Conservation (phyloP, 306 rosid species). For the Pyrus communis region DNA sequence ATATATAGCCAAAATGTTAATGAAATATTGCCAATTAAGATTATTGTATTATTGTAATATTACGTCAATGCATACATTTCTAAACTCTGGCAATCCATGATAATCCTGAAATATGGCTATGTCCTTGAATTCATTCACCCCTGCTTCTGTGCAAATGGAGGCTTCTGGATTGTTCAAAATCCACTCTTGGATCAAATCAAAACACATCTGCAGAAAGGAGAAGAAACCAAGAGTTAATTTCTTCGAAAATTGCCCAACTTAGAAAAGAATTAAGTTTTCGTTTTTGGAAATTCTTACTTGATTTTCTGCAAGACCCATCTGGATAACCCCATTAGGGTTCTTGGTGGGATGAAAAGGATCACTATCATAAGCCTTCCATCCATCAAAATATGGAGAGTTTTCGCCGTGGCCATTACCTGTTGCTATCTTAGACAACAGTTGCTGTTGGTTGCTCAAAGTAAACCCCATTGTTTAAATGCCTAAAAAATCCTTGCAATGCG, state of each 20-base stretch:
- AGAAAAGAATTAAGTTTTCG: not conserved
- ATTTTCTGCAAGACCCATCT: conserved; percentile 92
- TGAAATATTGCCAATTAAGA: not conserved
- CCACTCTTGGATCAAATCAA: conserved; percentile 60
- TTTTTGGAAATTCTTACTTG: conserved; percentile 29
- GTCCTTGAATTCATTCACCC: conserved; percentile 43
- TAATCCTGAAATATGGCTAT: conserved; percentile 73
- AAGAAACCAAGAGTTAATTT: not conserved
- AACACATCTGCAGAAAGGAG: conserved; percentile 39
- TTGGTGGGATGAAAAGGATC: conserved; percentile 57
- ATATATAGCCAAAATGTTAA: not conserved
- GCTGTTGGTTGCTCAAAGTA: conserved; percentile 17
- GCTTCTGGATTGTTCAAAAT: conserved; percentile 49
- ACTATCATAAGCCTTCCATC: conserved; percentile 71
- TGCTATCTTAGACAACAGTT: conserved; percentile 60
- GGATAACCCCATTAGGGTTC: conserved; percentile 68
- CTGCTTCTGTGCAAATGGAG: conserved; percentile 65
- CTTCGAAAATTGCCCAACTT: not conserved
- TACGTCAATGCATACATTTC: conserved; percentile 41
- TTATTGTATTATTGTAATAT: not conserved
- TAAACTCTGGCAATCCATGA: conserved; percentile 67
- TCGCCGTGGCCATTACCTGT: conserved; percentile 67
- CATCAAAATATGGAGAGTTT: conserved; percentile 61
- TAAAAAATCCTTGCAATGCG: not conserved
- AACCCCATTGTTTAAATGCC: conserved; percentile 1